A percentile compares a stretch with the other conserved stretches of the same genome.
Evolutionary conservation across 2,329 filamentous ascomycete genomes (phyloP).

Genomic region (Arthroderma uncinatum): DNA sequence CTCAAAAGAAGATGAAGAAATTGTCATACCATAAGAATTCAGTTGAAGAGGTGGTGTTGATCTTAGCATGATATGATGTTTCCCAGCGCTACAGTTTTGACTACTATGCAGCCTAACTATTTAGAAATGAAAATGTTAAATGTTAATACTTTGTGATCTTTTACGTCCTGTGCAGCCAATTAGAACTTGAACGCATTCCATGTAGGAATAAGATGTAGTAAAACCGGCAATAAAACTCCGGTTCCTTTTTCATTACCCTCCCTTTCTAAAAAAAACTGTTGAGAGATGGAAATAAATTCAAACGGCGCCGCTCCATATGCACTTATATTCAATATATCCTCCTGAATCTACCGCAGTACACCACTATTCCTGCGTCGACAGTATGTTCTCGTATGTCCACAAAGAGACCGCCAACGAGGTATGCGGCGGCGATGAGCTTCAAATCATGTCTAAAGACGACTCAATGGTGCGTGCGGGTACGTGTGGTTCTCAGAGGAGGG

Average conservation of each 20-base stretch:
- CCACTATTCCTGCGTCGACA: background rate
- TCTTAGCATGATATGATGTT: background rate
- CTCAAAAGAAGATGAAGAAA: background rate
- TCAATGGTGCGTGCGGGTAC: background rate
- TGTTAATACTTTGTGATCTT: background rate
- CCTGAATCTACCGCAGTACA: background rate
- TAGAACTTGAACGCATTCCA: background rate
- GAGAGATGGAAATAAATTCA: background rate
- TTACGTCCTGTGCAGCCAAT: background rate
- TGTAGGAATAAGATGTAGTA: background rate
- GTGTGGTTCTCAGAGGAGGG: background rate
- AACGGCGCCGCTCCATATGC: background rate
- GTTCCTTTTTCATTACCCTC: background rate
- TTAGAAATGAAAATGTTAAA: background rate
- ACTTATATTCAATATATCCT: background rate
- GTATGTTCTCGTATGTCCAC: background rate
- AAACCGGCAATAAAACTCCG: background rate
- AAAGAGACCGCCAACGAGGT: background rate
- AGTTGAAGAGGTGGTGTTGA: background rate
- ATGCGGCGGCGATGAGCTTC: background rate
- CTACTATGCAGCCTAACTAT: background rate
- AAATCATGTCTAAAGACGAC: background rate
- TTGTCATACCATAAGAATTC: background rate
- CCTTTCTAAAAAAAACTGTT: background rate
- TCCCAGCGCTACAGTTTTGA: background rate